Percentiles rank a stretch among this genome's conserved stretches.
Evolutionary conservation across 352 stramenopile genomes (phyloP).

Genomic region (Elongisporangium prolatum): DNA sequence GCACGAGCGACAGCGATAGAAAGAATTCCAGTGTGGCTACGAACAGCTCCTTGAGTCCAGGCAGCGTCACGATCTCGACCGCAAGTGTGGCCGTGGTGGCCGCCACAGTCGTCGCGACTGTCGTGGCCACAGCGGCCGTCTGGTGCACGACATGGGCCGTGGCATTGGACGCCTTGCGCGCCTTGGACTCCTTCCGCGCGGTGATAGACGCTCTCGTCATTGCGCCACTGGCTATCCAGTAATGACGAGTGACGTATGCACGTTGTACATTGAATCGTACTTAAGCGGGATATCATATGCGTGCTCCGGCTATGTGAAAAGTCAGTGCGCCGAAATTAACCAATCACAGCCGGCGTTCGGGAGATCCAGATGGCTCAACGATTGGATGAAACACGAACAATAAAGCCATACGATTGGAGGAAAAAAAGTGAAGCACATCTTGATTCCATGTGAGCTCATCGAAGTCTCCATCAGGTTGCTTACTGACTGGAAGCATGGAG

Average conservation of each 20-base stretch:
- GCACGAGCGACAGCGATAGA: slow-evolving; percentile 45
- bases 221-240: neutral
- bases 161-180: neutral
- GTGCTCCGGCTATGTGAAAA: neutral
- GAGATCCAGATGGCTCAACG: neutral
- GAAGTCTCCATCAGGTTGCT: neutral
- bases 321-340: neutral
- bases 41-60: slow-evolving; percentile 31
- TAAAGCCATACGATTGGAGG: neutral
- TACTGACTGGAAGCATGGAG: neutral
- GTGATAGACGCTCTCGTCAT: neutral
- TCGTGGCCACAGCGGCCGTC: neutral
- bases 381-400: neutral
- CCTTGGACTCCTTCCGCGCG: neutral
- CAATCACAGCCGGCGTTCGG: neutral
- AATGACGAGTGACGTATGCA: neutral
- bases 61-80: neutral
- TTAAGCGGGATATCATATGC: neutral
- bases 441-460: neutral
- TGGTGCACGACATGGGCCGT: neutral
- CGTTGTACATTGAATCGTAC: neutral
- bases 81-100: neutral
- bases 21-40: slow-evolving; percentile 49
- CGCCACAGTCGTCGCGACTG: neutral
- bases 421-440: neutral